phyloP scores from a whole-genome alignment of 148 eudicot genomes.

The Agrostemma githago region DNA sequence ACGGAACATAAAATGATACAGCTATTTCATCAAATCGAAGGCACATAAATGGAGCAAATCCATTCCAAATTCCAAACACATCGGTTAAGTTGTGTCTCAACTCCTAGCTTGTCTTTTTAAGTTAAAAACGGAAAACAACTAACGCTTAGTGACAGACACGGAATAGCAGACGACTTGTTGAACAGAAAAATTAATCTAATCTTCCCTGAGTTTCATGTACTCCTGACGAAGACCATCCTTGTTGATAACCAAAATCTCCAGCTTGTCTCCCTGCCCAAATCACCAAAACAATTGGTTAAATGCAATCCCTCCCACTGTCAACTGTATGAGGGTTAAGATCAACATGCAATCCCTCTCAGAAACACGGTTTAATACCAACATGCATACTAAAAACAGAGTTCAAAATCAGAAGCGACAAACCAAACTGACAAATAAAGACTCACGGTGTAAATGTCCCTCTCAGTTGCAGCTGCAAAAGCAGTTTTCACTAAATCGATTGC shows the following conservation, averaged over 20 bases:
- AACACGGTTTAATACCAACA: not conserved
- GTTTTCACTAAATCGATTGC: conserved; percentile 95
- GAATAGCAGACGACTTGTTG: too few species aligned
- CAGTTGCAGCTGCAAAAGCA: conserved; percentile 95
- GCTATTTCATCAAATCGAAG: too few species aligned
- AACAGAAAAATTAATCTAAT: conserved; percentile 22
- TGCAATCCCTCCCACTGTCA: not conserved
- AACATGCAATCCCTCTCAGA: too few species aligned
- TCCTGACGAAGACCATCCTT: conserved; percentile 59
- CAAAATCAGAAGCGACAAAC: not conserved
- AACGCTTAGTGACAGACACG: not conserved
- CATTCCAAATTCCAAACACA: too few species aligned
- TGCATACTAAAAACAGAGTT: not conserved
- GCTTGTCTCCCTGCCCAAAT: conserved; percentile 76
- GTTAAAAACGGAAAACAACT: not conserved
- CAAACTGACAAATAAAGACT: conserved; percentile 27
- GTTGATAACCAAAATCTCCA: conserved; percentile 73
- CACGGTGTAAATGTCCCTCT: conserved; percentile 96
- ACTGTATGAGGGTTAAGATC: too few species aligned
- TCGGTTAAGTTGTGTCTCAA: not conserved
- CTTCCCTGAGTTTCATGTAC: conserved; percentile 76
- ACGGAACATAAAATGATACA: too few species aligned
- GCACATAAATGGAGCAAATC: too few species aligned
- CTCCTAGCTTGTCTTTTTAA: conserved; percentile 6
- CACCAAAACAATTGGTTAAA: not conserved